Percentiles rank a stretch among this genome's conserved stretches.
Evolutionary conservation across 208 protist genomes (phyloP).

Genomic region (Trypanosoma conorhini): DNA sequence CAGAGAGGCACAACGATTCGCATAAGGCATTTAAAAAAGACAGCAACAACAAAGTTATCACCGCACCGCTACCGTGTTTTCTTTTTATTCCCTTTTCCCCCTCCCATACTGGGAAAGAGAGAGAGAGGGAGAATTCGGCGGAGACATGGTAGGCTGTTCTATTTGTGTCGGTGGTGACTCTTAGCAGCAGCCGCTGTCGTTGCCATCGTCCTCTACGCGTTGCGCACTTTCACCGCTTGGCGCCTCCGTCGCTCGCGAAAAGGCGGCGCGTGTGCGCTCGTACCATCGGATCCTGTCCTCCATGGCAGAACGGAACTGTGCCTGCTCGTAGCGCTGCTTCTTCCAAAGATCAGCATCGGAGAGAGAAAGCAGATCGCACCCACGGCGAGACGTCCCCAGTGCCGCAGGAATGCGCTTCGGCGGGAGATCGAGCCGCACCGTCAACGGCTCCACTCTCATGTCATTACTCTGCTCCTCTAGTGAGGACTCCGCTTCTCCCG

Average conservation of each 20-base stretch:
- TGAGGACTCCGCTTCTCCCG: neutral
- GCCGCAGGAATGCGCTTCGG: conserved; percentile 11
- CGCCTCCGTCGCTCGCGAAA: conserved; percentile 6
- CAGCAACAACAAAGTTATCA: conserved; percentile 1
- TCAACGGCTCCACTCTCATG: neutral
- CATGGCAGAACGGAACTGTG: conserved; percentile 7
- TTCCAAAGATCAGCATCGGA: neutral
- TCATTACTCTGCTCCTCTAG: neutral
- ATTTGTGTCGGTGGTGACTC: neutral
- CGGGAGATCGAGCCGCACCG: conserved; percentile 12
- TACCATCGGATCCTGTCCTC: conserved; percentile 14
- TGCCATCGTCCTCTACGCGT: neutral
- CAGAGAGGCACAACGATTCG: neutral
- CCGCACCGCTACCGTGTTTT: too few relatives aligned
- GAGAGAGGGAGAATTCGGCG: too few relatives aligned
- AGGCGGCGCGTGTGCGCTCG: conserved; percentile 12
- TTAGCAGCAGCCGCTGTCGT: neutral
- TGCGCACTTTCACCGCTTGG: neutral
- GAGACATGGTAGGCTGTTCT: neutral
- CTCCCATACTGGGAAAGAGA: too few relatives aligned
- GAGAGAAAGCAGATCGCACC: conserved; percentile 13
- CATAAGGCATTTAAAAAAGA: neutral
- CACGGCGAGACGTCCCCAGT: conserved; percentile 11
- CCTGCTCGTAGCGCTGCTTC: conserved; percentile 1
- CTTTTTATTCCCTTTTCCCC: too few relatives aligned